Evolutionary conservation across 805 yeast species (phyloP), one percentile per base, ranked within the genome.

Genomic region (Lachancea thermotolerans): DNA sequence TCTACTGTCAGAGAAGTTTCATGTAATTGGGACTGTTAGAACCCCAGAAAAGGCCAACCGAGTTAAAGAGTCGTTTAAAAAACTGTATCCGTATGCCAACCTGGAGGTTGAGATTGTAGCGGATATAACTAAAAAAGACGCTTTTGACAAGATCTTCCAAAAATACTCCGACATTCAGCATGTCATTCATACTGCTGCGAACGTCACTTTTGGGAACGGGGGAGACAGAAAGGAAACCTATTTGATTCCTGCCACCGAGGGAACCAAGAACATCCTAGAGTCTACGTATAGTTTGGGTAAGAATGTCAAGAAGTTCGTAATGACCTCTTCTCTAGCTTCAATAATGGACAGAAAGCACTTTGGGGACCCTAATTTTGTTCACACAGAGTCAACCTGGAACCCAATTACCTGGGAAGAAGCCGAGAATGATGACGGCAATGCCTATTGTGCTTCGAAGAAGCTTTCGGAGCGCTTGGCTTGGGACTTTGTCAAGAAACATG

Each of bases 391-490:
- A 12, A 61, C 69, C 25, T 77, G 82, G 78, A 78, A 79, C 49
- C 75, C 73, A 35, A 65, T 75, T 25, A 69, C 77, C n/a, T 72
- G 74, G 70, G 77, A 74, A 42, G 70, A 71, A 46, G 69, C 71
- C 43, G 49, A 47, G 16, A 52, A 61, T 4, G 55, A 62, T 32
- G 70, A 73, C 2, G 52, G 58, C 16, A 48, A 48, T 36, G 84
- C 81, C 2, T 79, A 79, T 59, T 52, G 72, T 45, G 85, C 77
- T 3, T 77, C 84, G n/a, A 79, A 79, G 61, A 77, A 73, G 31
- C 71, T 73, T 48, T 83, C 85, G 15, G 88, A 82, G 56, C 62
- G 65, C 42, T 72, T 76, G 1, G 85, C 82, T 3, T 79, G 87
- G 82, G 71, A 76, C n/a, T 65, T 75, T 41, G 55, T 69, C 15